Conservation (phyloP, 257 asterid species). For the Capsicum chinense region DNA sequence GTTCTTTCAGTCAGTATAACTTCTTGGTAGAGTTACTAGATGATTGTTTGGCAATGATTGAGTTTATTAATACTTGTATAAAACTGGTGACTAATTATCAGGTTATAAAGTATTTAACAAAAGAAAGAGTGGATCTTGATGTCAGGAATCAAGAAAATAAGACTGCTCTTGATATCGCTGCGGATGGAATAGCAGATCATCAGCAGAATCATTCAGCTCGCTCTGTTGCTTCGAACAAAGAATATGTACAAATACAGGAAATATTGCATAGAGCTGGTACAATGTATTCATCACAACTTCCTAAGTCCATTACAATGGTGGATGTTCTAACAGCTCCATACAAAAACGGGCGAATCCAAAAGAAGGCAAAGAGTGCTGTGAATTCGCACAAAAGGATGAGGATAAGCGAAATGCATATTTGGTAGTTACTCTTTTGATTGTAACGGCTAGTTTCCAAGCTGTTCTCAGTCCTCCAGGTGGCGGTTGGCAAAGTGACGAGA, state of each 20-base stretch:
- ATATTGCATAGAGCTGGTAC: neutral
- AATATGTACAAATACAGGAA: neutral
- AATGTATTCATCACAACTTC: neutral
- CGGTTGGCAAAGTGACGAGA: neutral
- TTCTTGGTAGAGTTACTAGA: neutral
- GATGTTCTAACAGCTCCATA: neutral
- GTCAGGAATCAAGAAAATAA: neutral
- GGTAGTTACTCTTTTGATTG: slow-evolving; percentile 25
- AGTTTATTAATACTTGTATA: neutral
- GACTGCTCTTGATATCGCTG: slow-evolving; percentile 16
- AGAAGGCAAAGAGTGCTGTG: too few relatives aligned
- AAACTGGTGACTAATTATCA: neutral
- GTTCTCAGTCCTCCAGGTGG: slow-evolving; percentile 27
- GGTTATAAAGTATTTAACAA: slow-evolving; percentile 28
- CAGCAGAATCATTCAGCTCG: too few relatives aligned
- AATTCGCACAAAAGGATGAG: neutral
- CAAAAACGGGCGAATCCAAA: too few relatives aligned
- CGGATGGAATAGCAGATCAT: neutral
- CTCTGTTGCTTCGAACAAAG: too few relatives aligned
- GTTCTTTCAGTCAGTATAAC: too few relatives aligned
- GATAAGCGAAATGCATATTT: slow-evolving; percentile 10
- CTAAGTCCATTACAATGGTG: neutral
- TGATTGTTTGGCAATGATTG: neutral
- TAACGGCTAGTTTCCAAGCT: slow-evolving; percentile 26
- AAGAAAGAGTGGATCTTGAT: neutral